These are phyloP conservation scores for Hippophae gyantsensis DNA, from an alignment of 306 rosid species.

Conservation along the genomic window DNA sequence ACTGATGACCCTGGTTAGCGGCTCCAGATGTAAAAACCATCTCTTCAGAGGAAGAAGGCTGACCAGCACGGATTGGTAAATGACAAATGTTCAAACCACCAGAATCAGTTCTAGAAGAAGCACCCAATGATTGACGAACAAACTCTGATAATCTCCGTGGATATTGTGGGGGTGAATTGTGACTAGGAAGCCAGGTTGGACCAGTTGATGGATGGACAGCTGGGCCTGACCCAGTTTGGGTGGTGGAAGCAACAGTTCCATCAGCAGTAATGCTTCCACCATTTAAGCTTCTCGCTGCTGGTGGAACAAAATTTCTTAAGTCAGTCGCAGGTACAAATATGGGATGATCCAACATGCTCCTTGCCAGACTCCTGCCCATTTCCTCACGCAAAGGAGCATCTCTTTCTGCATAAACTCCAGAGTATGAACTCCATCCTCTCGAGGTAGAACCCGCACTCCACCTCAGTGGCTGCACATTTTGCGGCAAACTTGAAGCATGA, in stretches of 20 bases:
- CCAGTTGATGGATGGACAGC: conserved; percentile 46
- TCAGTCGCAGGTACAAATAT: conserved; percentile 54
- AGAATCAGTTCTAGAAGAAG: conserved; percentile 54
- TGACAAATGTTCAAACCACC: conserved; percentile 42
- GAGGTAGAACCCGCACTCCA: conserved; percentile 65
- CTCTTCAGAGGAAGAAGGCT: conserved; percentile 43
- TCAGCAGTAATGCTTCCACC: conserved; percentile 44
- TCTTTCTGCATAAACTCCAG: conserved; percentile 38
- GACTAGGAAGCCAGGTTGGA: conserved; percentile 57
- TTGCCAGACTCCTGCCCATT: conserved; percentile 42
- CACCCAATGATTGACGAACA: conserved; percentile 62
- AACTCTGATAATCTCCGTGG: conserved; percentile 72
- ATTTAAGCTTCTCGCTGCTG: conserved; percentile 28
- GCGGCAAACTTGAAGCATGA: conserved; percentile 53
- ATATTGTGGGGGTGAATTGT: conserved; percentile 51
- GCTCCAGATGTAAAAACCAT: conserved; percentile 44
- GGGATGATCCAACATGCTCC: conserved; percentile 61
- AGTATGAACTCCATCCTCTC: conserved; percentile 41
- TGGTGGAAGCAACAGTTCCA: conserved; percentile 60
- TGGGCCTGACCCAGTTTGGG: conserved; percentile 41
- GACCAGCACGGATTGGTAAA: conserved; percentile 50
- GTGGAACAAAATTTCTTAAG: conserved; percentile 47
- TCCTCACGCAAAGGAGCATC: conserved; percentile 41
- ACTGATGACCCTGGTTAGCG: conserved; percentile 32
- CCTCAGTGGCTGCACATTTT: conserved; percentile 53